A percentile compares a stretch with the other conserved stretches of the same genome.
phyloP scores from a whole-genome alignment of 208 protist species.

The Acanthamoeba healyi region DNA sequence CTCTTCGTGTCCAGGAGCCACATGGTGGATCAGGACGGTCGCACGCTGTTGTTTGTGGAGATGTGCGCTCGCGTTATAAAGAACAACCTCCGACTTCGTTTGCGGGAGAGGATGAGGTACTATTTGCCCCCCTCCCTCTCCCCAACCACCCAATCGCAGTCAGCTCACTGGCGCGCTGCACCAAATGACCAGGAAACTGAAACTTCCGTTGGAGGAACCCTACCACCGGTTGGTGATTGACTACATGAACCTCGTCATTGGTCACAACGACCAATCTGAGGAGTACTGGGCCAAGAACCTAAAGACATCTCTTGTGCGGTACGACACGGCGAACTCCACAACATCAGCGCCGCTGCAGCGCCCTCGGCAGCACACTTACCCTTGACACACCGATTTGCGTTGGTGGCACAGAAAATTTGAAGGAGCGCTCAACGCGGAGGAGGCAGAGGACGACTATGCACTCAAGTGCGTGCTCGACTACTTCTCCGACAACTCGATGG shows the following conservation, averaged over 20 bases:
- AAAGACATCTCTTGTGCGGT: slow-evolving; percentile 75
- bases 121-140: neutral
- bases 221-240: slow-evolving; percentile 81
- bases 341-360: too few species aligned
- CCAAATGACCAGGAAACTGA: slow-evolving; percentile 6
- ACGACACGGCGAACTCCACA: too few species aligned
- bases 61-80: slow-evolving; percentile 64
- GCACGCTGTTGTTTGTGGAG: slow-evolving; percentile 31
- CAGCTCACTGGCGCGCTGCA: too few species aligned
- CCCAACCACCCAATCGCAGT: too few species aligned
- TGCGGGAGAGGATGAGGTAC: slow-evolving; percentile 46
- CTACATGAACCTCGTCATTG: slow-evolving; percentile 81
- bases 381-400: neutral
- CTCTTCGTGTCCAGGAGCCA: neutral
- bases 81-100: slow-evolving; percentile 40
- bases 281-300: slow-evolving; percentile 77
- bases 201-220: slow-evolving; percentile 82
- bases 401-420: slow-evolving; percentile 16
- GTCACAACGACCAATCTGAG: slow-evolving; percentile 72
- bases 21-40: slow-evolving; percentile 13
- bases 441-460: slow-evolving; percentile 45
- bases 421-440: slow-evolving; percentile 16
- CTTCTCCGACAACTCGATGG: slow-evolving; percentile 74
- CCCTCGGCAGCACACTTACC: neutral
- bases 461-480: slow-evolving; percentile 72